Conservation (phyloP, 2,329 filamentous ascomycete species). For the Periconia sp. region DNA sequence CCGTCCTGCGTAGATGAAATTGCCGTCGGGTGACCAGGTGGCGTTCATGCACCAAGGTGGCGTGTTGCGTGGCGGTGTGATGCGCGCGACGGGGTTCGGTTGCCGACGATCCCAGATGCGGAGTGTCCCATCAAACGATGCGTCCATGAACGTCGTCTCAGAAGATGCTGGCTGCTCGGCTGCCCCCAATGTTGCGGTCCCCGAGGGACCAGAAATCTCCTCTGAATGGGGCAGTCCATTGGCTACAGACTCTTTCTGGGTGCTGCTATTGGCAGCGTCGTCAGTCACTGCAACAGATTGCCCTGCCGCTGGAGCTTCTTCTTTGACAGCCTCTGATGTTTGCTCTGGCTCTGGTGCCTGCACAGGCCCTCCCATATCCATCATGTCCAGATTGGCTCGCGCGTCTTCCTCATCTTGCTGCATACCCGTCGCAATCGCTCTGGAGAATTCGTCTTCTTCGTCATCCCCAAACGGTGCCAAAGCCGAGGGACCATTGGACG, state of each 20-base stretch:
- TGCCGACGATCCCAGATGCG: constrained; percentile 91
- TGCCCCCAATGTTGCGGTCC: constrained; percentile 26
- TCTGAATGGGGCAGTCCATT: constrained; percentile 59
- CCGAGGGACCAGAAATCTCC: constrained; percentile 37
- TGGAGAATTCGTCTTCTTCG: constrained; percentile 80
- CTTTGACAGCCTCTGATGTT: constrained; percentile 20
- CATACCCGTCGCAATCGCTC: constrained; percentile 64
- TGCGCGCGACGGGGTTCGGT: constrained; percentile 74
- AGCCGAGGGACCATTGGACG: constrained; percentile 45
- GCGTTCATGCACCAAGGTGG: constrained; percentile 98
- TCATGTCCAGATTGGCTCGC: constrained; percentile 48
- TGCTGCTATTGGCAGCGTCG: background rate
- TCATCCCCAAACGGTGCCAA: constrained; percentile 67
- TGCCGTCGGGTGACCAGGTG: constrained; percentile 94
- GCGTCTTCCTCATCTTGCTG: constrained; percentile 49
- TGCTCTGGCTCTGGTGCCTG: constrained; percentile 38
- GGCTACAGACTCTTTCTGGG: constrained; percentile 12
- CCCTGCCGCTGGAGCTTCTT: constrained; percentile 18
- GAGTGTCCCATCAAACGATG: constrained; percentile 82
- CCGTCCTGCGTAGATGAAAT: constrained; percentile 89
- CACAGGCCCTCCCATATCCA: constrained; percentile 47
- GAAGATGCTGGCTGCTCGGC: constrained; percentile 55
- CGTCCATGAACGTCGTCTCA: constrained; percentile 82
- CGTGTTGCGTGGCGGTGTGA: constrained; percentile 71
- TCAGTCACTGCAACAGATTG: constrained; percentile 20